A percentile compares a stretch with the other conserved stretches of the same genome.
Evolutionary conservation across 768 basidiomycete species (phyloP).

Genomic region (Boletus barrowsii): DNA sequence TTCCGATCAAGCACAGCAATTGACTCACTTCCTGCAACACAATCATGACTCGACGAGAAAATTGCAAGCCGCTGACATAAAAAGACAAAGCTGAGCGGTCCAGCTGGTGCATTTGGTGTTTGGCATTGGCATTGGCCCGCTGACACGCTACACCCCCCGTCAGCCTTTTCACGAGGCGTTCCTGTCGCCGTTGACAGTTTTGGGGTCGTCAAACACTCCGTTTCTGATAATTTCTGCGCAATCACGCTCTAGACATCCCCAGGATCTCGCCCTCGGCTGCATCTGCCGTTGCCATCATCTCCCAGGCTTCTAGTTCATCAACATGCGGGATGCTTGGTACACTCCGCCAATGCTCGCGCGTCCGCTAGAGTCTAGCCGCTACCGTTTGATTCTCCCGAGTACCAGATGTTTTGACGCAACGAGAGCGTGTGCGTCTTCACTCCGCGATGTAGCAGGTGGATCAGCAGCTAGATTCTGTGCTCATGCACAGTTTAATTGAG

Average conservation of each 20-base stretch:
- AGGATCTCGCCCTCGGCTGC: not conserved
- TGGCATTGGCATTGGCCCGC: conserved; percentile 5
- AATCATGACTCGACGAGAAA: conserved; percentile 10
- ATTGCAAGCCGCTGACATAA: conserved; percentile 28
- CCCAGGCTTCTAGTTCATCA: conserved; percentile 8
- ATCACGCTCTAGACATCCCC: conserved; percentile 10
- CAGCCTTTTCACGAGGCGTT: conserved; percentile 16
- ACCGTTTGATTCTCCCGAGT: conserved; percentile 10
- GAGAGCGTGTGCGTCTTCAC: conserved; percentile 18
- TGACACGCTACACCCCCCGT: conserved; percentile 9
- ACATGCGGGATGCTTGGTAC: conserved; percentile 1
- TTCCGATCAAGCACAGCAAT: conserved; percentile 11
- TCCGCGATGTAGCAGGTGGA: conserved; percentile 14
- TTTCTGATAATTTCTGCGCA: not conserved
- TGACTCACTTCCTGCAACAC: not conserved
- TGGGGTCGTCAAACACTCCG: conserved; percentile 23
- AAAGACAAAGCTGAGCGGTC: not conserved
- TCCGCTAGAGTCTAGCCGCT: conserved; percentile 17
- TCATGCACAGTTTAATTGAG: conserved; percentile 1
- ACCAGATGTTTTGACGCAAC: conserved; percentile 5
- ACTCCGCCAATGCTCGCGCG: conserved; percentile 4
- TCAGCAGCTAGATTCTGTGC: conserved; percentile 2
- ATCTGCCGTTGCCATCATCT: not conserved
- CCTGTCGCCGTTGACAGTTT: conserved; percentile 31
- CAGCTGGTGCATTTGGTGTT: not conserved